These are phyloP conservation scores for Dryas octopetala DNA, from an alignment of 306 rosid species.

Conservation along the genomic window DNA sequence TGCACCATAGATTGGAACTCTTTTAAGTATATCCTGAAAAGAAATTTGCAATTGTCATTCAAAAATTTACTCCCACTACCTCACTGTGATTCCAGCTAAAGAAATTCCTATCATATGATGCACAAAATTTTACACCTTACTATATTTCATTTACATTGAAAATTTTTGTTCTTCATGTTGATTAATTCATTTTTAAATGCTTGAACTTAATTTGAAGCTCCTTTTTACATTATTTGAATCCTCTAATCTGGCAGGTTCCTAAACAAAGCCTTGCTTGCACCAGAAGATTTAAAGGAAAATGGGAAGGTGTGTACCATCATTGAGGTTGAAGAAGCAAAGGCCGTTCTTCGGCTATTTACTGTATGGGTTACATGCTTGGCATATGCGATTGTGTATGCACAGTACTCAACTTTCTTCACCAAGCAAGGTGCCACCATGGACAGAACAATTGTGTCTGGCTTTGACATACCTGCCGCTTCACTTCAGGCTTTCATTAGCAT, in stretches of 20 bases:
- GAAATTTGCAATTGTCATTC: too few relatives aligned
- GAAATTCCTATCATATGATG: too few relatives aligned
- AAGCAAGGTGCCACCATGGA: slow-evolving; percentile 47
- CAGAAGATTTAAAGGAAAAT: slow-evolving; percentile 21
- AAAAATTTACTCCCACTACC: too few relatives aligned
- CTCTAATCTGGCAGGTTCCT: slow-evolving; percentile 36
- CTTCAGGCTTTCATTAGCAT: slow-evolving; percentile 34
- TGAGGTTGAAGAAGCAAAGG: slow-evolving; percentile 44
- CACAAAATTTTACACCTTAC: too few relatives aligned
- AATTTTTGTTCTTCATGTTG: neutral
- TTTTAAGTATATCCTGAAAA: too few relatives aligned
- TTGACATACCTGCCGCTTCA: slow-evolving; percentile 51
- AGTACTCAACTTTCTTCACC: slow-evolving; percentile 39
- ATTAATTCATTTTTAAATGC: neutral
- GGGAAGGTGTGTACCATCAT: slow-evolving; percentile 5
- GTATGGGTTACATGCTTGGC: slow-evolving; percentile 38
- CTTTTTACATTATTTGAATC: too few relatives aligned
- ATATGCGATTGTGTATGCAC: slow-evolving; percentile 29
- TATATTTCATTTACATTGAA: too few relatives aligned
- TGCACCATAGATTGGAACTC: too few relatives aligned
- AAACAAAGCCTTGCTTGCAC: slow-evolving; percentile 41
- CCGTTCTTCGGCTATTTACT: slow-evolving; percentile 28
- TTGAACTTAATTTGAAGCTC: neutral
- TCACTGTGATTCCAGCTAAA: too few relatives aligned
- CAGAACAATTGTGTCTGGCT: slow-evolving; percentile 33